Conservation (phyloP, 495 filamentous ascomycete species). For the Podospora conica region DNA sequence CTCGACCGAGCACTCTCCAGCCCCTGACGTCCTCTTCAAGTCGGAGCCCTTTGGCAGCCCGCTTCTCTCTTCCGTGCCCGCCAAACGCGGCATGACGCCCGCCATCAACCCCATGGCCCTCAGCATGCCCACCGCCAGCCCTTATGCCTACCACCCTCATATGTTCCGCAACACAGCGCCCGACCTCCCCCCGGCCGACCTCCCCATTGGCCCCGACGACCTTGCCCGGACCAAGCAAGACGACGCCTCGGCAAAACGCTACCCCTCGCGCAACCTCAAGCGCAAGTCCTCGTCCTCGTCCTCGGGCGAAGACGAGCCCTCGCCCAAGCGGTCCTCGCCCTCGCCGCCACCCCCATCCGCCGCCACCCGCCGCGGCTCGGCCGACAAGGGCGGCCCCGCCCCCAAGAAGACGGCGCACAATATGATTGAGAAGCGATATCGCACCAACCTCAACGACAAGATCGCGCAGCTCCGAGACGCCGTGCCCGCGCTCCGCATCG, state of each 20-base stretch:
- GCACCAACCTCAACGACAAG: slow-evolving; percentile 47
- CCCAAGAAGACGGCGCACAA: slow-evolving; percentile 40
- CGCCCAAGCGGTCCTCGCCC: slow-evolving; percentile 5
- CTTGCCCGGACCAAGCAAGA: neutral
- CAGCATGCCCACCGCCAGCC: neutral
- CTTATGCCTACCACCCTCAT: slow-evolving; percentile 11
- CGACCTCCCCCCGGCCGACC: neutral
- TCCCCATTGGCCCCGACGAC: neutral
- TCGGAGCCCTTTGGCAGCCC: slow-evolving; percentile 16
- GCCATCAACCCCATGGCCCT: slow-evolving; percentile 31
- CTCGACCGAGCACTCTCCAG: slow-evolving; percentile 11
- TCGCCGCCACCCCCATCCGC: slow-evolving; percentile 10
- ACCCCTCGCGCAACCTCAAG: slow-evolving; percentile 22
- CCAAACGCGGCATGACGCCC: slow-evolving; percentile 17
- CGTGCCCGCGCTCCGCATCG: slow-evolving; percentile 37
- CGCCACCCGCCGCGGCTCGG: neutral
- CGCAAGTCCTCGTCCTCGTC: slow-evolving; percentile 23
- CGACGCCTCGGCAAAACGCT: slow-evolving; percentile 11
- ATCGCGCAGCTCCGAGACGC: slow-evolving; percentile 43
- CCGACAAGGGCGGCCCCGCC: slow-evolving; percentile 5
- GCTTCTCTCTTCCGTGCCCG: slow-evolving; percentile 4
- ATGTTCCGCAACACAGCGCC: neutral
- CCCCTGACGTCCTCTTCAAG: slow-evolving; percentile 18
- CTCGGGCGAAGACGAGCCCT: slow-evolving; percentile 12
- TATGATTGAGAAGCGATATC: slow-evolving; percentile 46